A percentile compares a stretch with the other conserved stretches of the same genome.
Evolutionary conservation across 2,329 filamentous ascomycete species (phyloP).

Genomic region (Diaporthe capsici): DNA sequence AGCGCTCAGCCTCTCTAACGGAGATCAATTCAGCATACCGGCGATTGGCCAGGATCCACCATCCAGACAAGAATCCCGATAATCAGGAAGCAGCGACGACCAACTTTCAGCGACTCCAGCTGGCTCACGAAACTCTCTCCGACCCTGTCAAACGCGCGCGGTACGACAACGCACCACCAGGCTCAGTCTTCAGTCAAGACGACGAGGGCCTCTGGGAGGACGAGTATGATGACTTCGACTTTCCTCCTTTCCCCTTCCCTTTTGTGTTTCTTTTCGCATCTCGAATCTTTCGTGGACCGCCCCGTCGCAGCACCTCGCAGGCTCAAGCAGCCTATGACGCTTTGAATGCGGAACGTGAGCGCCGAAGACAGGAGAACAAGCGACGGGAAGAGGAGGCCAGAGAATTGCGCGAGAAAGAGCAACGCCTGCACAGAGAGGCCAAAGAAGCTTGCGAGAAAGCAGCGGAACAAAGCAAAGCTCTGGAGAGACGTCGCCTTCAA

Average conservation of each 20-base stretch:
- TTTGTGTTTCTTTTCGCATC: neutral
- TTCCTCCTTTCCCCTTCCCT: neutral
- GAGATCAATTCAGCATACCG: conserved; percentile 47
- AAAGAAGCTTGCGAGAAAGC: conserved; percentile 2
- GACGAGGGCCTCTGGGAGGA: neutral
- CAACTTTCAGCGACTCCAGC: conserved; percentile 47
- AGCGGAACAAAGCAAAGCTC: neutral
- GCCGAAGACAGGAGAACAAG: neutral
- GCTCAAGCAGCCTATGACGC: neutral
- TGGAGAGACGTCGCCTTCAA: neutral
- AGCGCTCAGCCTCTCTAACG: conserved; percentile 41
- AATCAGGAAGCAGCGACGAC: conserved; percentile 44
- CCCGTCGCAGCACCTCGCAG: neutral
- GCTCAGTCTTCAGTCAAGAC: no score
- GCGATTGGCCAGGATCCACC: conserved; percentile 45
- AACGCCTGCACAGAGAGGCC: neutral
- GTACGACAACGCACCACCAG: conserved; percentile 43
- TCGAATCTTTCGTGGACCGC: neutral
- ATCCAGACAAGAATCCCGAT: conserved; percentile 48
- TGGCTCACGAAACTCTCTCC: conserved; percentile 47
- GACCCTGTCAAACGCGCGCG: conserved; percentile 41
- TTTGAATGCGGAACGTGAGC: neutral
- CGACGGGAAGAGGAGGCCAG: neutral
- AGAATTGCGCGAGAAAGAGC: neutral
- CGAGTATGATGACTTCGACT: neutral